A percentile compares a stretch with the other conserved stretches of the same genome.
Evolutionary conservation across 2,329 filamentous ascomycete species (phyloP).

Genomic region (Taxawa tesnikishii): DNA sequence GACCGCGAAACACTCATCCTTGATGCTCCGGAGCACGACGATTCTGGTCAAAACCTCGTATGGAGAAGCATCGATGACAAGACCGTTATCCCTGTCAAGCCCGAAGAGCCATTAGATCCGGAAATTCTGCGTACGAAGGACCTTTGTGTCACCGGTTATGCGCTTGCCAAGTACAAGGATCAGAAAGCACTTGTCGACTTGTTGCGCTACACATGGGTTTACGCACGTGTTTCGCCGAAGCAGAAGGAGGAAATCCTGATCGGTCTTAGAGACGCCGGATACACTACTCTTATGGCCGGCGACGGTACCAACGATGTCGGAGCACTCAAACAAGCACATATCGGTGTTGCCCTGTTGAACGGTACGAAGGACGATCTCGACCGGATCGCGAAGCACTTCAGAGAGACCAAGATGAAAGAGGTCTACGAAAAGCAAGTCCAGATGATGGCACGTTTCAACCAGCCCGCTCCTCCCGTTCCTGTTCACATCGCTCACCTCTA

Average conservation of each 20-base stretch:
- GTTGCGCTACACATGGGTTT: conserved; percentile 88
- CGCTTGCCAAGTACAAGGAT: conserved; percentile 75
- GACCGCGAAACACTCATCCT: conserved; percentile 91
- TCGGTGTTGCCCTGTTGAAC: conserved; percentile 91
- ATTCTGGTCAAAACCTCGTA: conserved; percentile 66
- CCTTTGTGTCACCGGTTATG: conserved; percentile 91
- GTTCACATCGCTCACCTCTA: conserved; percentile 85
- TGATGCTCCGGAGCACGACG: conserved; percentile 85
- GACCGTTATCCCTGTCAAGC: conserved; percentile 73
- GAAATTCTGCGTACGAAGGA: conserved; percentile 78
- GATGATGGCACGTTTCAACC: conserved; percentile 91
- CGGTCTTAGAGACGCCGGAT: conserved; percentile 89
- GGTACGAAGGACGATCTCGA: conserved; percentile 83
- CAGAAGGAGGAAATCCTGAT: conserved; percentile 98
- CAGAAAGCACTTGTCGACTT: conserved; percentile 66
- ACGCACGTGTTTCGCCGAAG: conserved; percentile 94
- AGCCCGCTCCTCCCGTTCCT: conserved; percentile 86
- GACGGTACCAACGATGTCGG: conserved; percentile 98
- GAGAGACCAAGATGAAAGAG: conserved; percentile 96
- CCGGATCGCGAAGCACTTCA: conserved; percentile 83
- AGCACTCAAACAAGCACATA: conserved; percentile 93
- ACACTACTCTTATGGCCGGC: conserved; percentile 97
- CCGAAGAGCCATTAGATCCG: conserved; percentile 64
- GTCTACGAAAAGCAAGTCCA: conserved; percentile 92
- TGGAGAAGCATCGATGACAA: conserved; percentile 95